phyloP scores from a whole-genome alignment of 192 early-diverging fungal genomes.

The Chytriomyces sp. region DNA sequence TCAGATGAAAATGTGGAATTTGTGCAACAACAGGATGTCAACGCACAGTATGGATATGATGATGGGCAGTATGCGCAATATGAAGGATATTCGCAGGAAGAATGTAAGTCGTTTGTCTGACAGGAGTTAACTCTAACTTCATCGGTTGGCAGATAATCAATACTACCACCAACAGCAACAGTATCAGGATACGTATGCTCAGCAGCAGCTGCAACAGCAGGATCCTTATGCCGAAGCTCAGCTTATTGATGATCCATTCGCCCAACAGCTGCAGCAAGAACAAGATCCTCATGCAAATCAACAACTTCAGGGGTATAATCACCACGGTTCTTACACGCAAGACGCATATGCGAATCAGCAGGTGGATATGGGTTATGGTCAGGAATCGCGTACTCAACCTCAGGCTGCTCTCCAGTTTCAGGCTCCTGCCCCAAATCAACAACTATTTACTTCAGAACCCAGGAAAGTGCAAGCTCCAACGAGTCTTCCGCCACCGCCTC shows the following conservation, averaged over 20 bases:
- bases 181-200: not conserved
- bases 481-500: not conserved
- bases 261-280: not conserved
- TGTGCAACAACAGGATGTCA: not conserved
- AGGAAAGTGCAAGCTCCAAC: not conserved
- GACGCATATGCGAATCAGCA: too few relatives aligned
- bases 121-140: not conserved
- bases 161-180: not conserved
- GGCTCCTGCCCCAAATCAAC: too few relatives aligned
- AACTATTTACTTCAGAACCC: too few relatives aligned
- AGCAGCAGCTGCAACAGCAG: not conserved
- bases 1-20: too few relatives aligned
- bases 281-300: not conserved
- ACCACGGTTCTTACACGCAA: not conserved
- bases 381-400: too few relatives aligned
- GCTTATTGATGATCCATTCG: not conserved
- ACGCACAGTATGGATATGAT: too few relatives aligned
- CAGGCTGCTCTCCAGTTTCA: too few relatives aligned
- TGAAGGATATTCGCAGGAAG: too few relatives aligned
- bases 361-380: too few relatives aligned
- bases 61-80: not conserved
- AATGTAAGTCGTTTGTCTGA: too few relatives aligned
- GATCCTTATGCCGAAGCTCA: not conserved
- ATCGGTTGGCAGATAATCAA: not conserved
- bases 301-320: conserved; percentile 4